Conservation (phyloP, 139 green algal species). For the Tetradesmus obliquus region DNA sequence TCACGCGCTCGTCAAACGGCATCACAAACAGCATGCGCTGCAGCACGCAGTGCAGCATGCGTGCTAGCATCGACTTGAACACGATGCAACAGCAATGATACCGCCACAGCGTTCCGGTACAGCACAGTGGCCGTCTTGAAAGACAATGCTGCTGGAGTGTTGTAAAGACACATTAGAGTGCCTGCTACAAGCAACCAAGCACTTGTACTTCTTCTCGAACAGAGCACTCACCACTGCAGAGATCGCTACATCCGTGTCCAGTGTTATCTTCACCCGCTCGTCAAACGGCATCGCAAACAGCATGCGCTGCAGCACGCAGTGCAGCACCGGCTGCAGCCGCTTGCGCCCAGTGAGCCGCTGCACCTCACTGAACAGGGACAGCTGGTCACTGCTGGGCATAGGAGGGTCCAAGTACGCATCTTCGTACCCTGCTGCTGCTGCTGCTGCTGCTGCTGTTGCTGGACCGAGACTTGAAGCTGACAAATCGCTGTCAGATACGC, state of each 20-base stretch:
- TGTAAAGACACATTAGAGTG: not conserved
- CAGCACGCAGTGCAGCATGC: not conserved
- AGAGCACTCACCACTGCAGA: conserved; percentile 16
- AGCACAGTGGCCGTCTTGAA: too few relatives aligned
- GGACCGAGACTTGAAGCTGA: not conserved
- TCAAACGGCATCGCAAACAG: conserved; percentile 45
- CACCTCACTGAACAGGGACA: conserved; percentile 48
- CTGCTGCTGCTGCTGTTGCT: not conserved
- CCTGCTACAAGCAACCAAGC: too few relatives aligned
- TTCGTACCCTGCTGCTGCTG: conserved; percentile 29
- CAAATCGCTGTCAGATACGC: not conserved
- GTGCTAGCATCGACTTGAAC: too few relatives aligned
- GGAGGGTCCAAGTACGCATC: conserved; percentile 35
- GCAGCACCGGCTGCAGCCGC: conserved; percentile 38
- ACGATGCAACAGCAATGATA: too few relatives aligned
- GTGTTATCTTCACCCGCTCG: conserved; percentile 17
- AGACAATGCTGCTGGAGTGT: not conserved
- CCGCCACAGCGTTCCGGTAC: too few relatives aligned
- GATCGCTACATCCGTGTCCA: conserved; percentile 32
- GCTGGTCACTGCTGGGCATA: conserved; percentile 23
- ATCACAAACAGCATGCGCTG: not conserved
- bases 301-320: conserved; percentile 35
- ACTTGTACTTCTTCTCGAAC: too few relatives aligned
- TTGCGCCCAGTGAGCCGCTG: conserved; percentile 14
- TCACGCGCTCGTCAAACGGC: not conserved